Conservation (phyloP, 2,329 filamentous ascomycete species). For the Alternaria solani region DNA sequence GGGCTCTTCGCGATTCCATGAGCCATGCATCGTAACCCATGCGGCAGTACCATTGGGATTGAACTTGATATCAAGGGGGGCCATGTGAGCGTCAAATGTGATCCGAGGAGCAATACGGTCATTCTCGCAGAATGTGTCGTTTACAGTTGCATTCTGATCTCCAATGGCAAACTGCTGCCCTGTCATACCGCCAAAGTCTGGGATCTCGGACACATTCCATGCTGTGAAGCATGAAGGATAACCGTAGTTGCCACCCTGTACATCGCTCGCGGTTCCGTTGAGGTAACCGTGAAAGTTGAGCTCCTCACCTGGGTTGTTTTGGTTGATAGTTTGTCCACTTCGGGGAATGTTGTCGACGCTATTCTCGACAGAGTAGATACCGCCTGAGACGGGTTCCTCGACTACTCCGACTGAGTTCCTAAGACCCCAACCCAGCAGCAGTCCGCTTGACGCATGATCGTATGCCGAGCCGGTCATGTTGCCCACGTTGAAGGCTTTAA, state of each 20-base stretch:
- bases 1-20: slow-evolving; percentile 64
- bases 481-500: slow-evolving; percentile 68
- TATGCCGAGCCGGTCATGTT: slow-evolving; percentile 53
- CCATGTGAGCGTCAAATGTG: slow-evolving; percentile 71
- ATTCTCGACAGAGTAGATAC: slow-evolving; percentile 71
- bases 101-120: slow-evolving; percentile 59
- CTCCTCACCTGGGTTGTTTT: slow-evolving; percentile 76
- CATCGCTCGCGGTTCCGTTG: slow-evolving; percentile 55
- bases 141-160: slow-evolving; percentile 55
- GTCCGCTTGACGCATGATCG: slow-evolving; percentile 61
- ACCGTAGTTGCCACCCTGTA: slow-evolving; percentile 68
- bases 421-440: slow-evolving; percentile 70
- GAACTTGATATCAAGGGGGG: slow-evolving; percentile 77
- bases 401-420: slow-evolving; percentile 75
- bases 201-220: slow-evolving; percentile 66
- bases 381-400: slow-evolving; percentile 64
- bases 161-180: slow-evolving; percentile 62
- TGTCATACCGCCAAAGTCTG: slow-evolving; percentile 54
- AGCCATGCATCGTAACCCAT: slow-evolving; percentile 76
- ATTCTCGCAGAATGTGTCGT: slow-evolving; percentile 57
- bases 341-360: slow-evolving; percentile 70
- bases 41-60: slow-evolving; percentile 64
- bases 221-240: slow-evolving; percentile 75
- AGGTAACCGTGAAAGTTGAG: slow-evolving; percentile 75
- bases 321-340: slow-evolving; percentile 67